phyloP scores from a whole-genome alignment of 73 alveolate genomes.

The Blepharisma japonicum region DNA sequence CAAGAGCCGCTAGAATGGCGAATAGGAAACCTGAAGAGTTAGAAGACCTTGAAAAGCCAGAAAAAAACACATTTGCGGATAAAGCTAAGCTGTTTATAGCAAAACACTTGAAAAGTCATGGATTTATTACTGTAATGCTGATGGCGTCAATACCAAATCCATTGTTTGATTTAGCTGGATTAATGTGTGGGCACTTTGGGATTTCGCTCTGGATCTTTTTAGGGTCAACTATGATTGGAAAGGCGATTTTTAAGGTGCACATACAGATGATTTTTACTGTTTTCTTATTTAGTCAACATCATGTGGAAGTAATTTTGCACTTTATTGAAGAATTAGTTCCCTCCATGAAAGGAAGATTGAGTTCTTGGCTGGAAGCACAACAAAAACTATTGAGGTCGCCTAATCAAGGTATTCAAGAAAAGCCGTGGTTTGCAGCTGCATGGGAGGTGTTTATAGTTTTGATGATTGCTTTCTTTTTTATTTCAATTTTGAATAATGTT shows the following conservation, averaged over 20 bases:
- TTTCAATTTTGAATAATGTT: slow-evolving; percentile 44
- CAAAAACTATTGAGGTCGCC: slow-evolving; percentile 41
- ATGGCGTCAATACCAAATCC: slow-evolving; percentile 92
- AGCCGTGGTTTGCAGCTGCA: slow-evolving; percentile 40
- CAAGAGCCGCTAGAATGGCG: slow-evolving; percentile 69
- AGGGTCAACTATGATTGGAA: slow-evolving; percentile 85
- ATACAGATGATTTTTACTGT: slow-evolving; percentile 52
- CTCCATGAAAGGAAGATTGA: slow-evolving; percentile 39
- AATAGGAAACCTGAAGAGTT: slow-evolving; percentile 71
- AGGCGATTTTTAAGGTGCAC: slow-evolving; percentile 73
- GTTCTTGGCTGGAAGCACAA: slow-evolving; percentile 54
- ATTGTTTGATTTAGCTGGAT: slow-evolving; percentile 85
- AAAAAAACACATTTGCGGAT: slow-evolving; percentile 39
- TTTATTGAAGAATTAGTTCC: slow-evolving; percentile 47
- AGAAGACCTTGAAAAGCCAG: slow-evolving; percentile 50
- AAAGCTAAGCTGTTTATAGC: slow-evolving; percentile 53
- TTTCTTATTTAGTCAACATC: slow-evolving; percentile 65
- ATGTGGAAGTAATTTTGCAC: slow-evolving; percentile 55
- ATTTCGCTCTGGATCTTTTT: slow-evolving; percentile 77
- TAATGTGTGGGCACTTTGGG: slow-evolving; percentile 83
- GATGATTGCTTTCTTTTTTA: slow-evolving; percentile 50
- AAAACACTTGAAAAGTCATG: slow-evolving; percentile 64
- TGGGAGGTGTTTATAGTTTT: slow-evolving; percentile 49
- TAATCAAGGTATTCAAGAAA: slow-evolving; percentile 13
- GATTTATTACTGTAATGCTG: slow-evolving; percentile 67